A percentile compares a stretch with the other conserved stretches of the same genome.
Evolutionary conservation across 345 rosid genomes (phyloP).

Genomic region (Ceriops tagal): DNA sequence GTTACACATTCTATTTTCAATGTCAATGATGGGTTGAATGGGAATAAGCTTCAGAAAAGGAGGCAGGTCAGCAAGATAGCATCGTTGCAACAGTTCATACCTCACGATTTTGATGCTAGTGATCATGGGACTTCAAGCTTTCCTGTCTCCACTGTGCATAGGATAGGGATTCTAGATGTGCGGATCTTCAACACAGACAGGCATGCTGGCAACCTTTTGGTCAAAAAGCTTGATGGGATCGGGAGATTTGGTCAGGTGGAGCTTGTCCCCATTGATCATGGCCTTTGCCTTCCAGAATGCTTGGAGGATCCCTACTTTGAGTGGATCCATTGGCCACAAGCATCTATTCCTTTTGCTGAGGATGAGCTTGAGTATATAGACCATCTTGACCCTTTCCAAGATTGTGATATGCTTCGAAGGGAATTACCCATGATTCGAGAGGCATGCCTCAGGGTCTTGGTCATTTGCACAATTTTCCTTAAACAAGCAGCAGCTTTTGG

Average conservation of each 20-base stretch:
- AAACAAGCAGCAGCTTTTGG: slow-evolving; percentile 38
- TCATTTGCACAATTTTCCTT: slow-evolving; percentile 38
- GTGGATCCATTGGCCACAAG: slow-evolving; percentile 51
- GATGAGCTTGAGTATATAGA: slow-evolving; percentile 38
- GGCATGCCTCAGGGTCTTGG: slow-evolving; percentile 38
- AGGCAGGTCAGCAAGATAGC: slow-evolving; percentile 43
- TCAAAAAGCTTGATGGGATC: slow-evolving; percentile 34
- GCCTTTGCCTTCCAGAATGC: slow-evolving; percentile 46
- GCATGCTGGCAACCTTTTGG: slow-evolving; percentile 45
- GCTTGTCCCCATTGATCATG: slow-evolving; percentile 47
- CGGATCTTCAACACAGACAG: slow-evolving; percentile 39
- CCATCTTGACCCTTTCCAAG: slow-evolving; percentile 34
- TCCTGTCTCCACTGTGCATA: slow-evolving; percentile 38
- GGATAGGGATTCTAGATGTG: slow-evolving; percentile 41
- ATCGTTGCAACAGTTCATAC: slow-evolving; percentile 40
- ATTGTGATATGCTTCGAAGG: slow-evolving; percentile 42
- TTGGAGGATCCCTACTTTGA: slow-evolving; percentile 48
- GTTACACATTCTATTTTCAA: slow-evolving; percentile 37
- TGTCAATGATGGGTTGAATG: slow-evolving; percentile 31
- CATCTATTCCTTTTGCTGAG: slow-evolving; percentile 46
- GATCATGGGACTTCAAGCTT: slow-evolving; percentile 49
- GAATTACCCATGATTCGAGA: slow-evolving; percentile 44
- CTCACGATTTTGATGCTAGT: slow-evolving; percentile 50
- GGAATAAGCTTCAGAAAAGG: slow-evolving; percentile 12
- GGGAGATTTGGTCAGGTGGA: slow-evolving; percentile 33